Conservation (phyloP, 2,329 filamentous ascomycete genomes). For the Calonectria multiphialidica region DNA sequence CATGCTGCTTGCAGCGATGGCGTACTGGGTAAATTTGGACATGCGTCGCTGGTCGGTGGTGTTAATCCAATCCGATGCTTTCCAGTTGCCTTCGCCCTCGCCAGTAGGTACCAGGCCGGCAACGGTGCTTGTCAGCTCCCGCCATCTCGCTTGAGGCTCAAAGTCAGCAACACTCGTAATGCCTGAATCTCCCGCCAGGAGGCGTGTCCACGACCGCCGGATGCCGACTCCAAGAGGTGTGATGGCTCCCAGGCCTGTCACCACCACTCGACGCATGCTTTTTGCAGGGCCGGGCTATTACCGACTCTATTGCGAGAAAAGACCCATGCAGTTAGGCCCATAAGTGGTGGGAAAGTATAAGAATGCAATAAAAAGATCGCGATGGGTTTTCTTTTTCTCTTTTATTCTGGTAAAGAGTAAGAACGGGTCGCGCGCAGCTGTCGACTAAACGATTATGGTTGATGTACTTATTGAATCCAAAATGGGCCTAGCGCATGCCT, state of each 20-base stretch:
- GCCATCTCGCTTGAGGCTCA: constrained; percentile 70
- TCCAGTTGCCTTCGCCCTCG: constrained; percentile 60
- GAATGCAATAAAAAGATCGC: background rate
- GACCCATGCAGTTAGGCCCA: background rate
- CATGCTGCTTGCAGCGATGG: constrained; percentile 87
- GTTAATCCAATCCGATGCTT: constrained; percentile 65
- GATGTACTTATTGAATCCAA: background rate
- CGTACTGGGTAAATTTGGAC: constrained; percentile 94
- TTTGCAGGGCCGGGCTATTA: constrained; percentile 52
- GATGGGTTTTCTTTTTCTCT: background rate
- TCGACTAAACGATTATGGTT: background rate
- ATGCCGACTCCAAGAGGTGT: constrained; percentile 87
- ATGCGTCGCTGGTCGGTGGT: constrained; percentile 77
- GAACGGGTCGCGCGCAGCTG: background rate
- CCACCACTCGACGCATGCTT: constrained; percentile 79
- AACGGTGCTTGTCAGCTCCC: constrained; percentile 83
- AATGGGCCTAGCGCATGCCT: constrained; percentile 34
- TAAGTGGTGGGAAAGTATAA: background rate
- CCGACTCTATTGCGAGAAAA: background rate
- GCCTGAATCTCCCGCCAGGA: constrained; percentile 84
- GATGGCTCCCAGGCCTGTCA: constrained; percentile 85
- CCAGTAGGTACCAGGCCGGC: constrained; percentile 81
- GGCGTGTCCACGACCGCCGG: constrained; percentile 81
- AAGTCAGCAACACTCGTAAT: constrained; percentile 78
- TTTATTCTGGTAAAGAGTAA: background rate